Conservation (phyloP, 495 filamentous ascomycete species). For the Aspergillus carlsbadensis region DNA sequence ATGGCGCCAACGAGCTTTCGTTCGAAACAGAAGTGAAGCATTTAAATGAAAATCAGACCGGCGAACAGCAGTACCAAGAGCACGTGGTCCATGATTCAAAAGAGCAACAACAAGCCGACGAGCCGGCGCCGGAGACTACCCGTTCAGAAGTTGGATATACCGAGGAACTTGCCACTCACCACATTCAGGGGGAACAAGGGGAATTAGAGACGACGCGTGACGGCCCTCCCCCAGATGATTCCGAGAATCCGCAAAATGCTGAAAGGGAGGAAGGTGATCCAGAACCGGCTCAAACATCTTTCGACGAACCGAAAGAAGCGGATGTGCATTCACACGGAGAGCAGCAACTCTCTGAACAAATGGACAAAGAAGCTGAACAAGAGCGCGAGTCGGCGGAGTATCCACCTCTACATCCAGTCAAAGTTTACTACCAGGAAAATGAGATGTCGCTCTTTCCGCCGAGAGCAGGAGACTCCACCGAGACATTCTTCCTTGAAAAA, state of each 20-base stretch:
- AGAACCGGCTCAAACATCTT: conserved; percentile 4
- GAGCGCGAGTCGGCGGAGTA: conserved; percentile 3
- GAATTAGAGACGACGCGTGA: not conserved
- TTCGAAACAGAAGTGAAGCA: conserved; percentile 7
- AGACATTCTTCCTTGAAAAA: conserved; percentile 74
- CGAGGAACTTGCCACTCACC: conserved; percentile 20
- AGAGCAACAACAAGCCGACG: conserved; percentile 11
- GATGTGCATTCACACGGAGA: conserved; percentile 13
- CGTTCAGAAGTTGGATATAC: conserved; percentile 2
- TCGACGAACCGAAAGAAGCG: conserved; percentile 4
- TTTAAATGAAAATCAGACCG: not conserved
- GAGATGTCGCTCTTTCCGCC: conserved; percentile 73
- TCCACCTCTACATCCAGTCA: conserved; percentile 46
- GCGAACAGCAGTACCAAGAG: conserved; percentile 13
- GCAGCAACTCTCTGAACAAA: conserved; percentile 5
- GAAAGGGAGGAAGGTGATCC: conserved; percentile 14
- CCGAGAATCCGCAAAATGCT: not conserved
- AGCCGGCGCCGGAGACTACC: not conserved
- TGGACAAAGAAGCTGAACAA: conserved; percentile 13
- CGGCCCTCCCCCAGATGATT: not conserved
- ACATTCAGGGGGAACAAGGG: conserved; percentile 24
- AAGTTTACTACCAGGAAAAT: conserved; percentile 63
- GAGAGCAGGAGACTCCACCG: conserved; percentile 59
- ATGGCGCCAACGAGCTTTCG: conserved; percentile 13
- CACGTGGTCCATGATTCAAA: conserved; percentile 18